Evolutionary conservation across 306 rosid species (phyloP), one percentile per base, ranked within the genome.

Genomic region (Acmispon strigosus): DNA sequence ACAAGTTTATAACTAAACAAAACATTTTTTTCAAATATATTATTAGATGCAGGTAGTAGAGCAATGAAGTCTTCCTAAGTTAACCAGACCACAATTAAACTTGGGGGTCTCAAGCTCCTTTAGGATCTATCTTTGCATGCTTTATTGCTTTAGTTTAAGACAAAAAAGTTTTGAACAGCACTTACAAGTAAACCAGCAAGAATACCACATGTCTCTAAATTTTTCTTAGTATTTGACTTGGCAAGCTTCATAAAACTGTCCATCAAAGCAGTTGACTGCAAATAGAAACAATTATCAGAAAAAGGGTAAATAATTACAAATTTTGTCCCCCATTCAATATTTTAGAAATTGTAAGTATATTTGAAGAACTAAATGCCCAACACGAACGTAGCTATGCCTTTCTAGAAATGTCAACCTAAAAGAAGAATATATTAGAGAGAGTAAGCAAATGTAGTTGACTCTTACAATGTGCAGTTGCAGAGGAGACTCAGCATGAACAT

Each of bases 151-250:
- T 22, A 71, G 10, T 34, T 64, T 0, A 54, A 54, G 27, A 34
- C 37, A 16, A 70, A 44, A 27, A 61, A 37, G 45, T 36, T 47
- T 39, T 56, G 45, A 69, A 62, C 61, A 77, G 34, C 56, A 87
- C 98, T 85, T 89, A 94, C 98, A 80, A 94, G 98, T 69, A 88
- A 79, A 70, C 98, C 98, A 6, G 94, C 98, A 45, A 94, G 95
- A 75, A 94, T 66, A 32, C 98, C 98, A 73, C 98, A 94, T 67
- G 98, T 94, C 78, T 90, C 98, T 69, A 94, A 86, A 87, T 91
- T 83, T 78, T 78, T 93, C 32, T 86, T 77, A 34, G 97, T 94
- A 80, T 94, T 94, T 53, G 90, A 87, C 81, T 86, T 87, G 57
- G 98, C 97, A 59, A 94, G 86, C 79, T 80, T 94, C 96, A 94